Base-by-base conservation (phyloP, 768 basidiomycete genomes). In the Serendipita sp. region DNA sequence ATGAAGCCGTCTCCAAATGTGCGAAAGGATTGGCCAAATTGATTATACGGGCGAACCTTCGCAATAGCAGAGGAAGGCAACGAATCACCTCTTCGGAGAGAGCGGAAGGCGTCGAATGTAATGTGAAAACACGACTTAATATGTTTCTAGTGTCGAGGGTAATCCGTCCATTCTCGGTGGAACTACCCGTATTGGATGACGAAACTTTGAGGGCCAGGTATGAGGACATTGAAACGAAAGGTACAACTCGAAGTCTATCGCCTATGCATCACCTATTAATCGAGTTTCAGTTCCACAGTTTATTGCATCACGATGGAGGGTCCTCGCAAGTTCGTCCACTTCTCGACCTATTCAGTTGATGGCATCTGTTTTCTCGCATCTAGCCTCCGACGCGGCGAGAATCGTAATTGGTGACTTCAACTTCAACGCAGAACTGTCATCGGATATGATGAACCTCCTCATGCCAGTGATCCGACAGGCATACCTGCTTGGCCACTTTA, bases 241-340 rank as follows among this genome's bases (percentile, higher is more conserved):
- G 55, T 60, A 37, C 10, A 16, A 40, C 5, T 52, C 2, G 16
- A 52, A 18, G 16, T 60, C 11, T 3, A 27, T 60, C 27, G 34
- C 8, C 10, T 37, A n/a, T 50, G 8, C n/a, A 50, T 5, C 34
- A 29, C 10, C 27, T 16, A 27, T 8, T 60, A 33, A 60, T 23
- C 29, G 18, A 8, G 33, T n/a, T 50, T 60, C 55, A 60, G 55
- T 60, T 18, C 55, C 55, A 11, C 55, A 36, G 36, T 60, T 60
- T 60, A 60, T 60, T 34, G 55, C 55, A 33, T 60, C 55, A 29
- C 55, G 55, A 27, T 60, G 55, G 55, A 31, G 55, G 10, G 55
- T 36, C 10, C 27, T 60, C 36, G 55, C 55, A 60, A 36, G 27
- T 60, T n/a, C 27, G 16, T 60, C 55, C 36, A 60, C 55, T 34